Base-by-base conservation (phyloP, 805 yeast genomes). In the Teunomyces funiuensis region DNA sequence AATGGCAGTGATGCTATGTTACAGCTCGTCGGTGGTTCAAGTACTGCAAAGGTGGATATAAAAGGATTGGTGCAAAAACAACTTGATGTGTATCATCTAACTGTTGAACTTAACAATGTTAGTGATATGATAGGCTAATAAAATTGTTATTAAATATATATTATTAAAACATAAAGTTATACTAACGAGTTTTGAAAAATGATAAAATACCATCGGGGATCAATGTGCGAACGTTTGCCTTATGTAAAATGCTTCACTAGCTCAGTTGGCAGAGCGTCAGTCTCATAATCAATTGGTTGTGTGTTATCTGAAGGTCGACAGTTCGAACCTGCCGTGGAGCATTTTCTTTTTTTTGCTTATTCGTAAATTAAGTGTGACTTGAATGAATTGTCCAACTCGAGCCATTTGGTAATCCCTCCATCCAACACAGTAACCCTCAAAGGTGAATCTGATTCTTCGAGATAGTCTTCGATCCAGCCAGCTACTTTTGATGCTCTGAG, bases 251-350 rank as follows among this genome's bases (percentile, higher is more conserved):
- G 50, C 52, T 46, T 44, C 52, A 46, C 48, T 41, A 46, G 44
- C 44, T 40, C 48, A 45, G 48, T 45, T 42, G 48, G 48, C 46
- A 45, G 48, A 45, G 48, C 48, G 48, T 45, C 48, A 45, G 48
- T 45, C 48, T 45, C 48, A 45, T 45, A 45, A 39, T 31, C 34
- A 36, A 36, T 29, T 18, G 23, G 40, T 39, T 47, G 51, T 31
- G 34, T 42, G 52, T 42, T 30, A 60, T 60, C 65, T 60, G 65
- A 60, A 60, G 65, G 65, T 60, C 65, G 65, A 60, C 63, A 60
- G 65, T 60, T 60, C 65, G 65, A 60, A 54, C 65, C 65, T 60
- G 63, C 65, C 65, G 65, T 57, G 65, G 65, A 60, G 65, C 65
- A 60, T 36, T 41, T 36, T 40, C 37, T 37, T 45, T 45, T 45